Conservation (phyloP, 2,329 filamentous ascomycete genomes). For the Cladophialophora chaetospira region DNA sequence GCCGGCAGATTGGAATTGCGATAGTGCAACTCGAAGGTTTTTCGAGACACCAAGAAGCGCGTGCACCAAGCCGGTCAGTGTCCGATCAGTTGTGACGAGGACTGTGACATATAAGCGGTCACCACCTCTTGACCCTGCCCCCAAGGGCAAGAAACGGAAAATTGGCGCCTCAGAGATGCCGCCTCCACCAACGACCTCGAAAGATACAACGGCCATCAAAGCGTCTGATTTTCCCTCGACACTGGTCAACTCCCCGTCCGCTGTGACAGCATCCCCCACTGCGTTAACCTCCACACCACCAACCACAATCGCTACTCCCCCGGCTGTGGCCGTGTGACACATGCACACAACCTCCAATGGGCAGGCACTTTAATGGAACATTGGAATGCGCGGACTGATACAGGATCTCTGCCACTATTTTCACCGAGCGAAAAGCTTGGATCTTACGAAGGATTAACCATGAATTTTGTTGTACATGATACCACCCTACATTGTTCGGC, state of each 20-base stretch:
- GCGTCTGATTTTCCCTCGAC: slow-evolving; percentile 24
- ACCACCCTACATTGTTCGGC: slow-evolving; percentile 26
- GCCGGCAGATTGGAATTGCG: slow-evolving; percentile 72
- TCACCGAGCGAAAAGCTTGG: not conserved
- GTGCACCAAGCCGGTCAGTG: slow-evolving; percentile 65
- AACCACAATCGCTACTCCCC: slow-evolving; percentile 10
- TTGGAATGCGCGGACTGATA: not conserved
- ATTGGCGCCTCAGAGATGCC: slow-evolving; percentile 38
- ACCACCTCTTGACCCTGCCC: slow-evolving; percentile 77
- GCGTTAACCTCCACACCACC: slow-evolving; percentile 10
- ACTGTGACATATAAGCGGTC: slow-evolving; percentile 84
- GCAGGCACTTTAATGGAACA: not conserved
- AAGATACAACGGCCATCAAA: slow-evolving; percentile 15
- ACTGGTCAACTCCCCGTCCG: slow-evolving; percentile 15
- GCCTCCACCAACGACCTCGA: slow-evolving; percentile 20
- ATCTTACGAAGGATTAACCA: slow-evolving; percentile 19
- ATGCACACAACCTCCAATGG: not conserved
- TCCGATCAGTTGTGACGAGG: slow-evolving; percentile 88
- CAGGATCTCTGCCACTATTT: not conserved
- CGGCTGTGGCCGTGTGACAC: slow-evolving; percentile 15
- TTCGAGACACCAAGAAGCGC: slow-evolving; percentile 63
- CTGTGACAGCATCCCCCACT: slow-evolving; percentile 3
- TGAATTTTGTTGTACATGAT: slow-evolving; percentile 28
- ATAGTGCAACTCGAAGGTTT: slow-evolving; percentile 65
- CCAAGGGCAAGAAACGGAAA: slow-evolving; percentile 90